Conservation (phyloP, 305 asterid genomes). For the Striga hermonthica region DNA sequence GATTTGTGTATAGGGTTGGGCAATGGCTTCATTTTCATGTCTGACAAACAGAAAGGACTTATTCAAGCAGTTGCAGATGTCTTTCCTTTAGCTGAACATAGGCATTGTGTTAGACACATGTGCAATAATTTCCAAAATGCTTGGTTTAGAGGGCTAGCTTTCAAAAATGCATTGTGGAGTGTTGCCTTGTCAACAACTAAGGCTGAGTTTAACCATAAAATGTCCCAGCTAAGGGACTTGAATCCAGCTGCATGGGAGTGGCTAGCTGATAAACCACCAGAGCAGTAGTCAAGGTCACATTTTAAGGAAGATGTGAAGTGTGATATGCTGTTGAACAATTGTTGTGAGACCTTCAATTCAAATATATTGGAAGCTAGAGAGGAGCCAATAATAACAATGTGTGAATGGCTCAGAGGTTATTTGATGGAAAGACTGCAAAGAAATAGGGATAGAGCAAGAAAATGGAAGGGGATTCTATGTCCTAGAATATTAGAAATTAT, state of each 20-base stretch:
- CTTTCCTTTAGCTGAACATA: background rate
- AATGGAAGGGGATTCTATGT: background rate
- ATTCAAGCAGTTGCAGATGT: background rate
- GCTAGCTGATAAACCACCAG: background rate
- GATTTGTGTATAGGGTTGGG: background rate
- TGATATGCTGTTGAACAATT: background rate
- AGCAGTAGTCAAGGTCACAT: background rate
- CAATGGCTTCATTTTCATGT: background rate
- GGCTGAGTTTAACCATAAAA: background rate
- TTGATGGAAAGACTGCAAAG: background rate
- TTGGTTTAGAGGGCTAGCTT: background rate
- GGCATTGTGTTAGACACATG: background rate
- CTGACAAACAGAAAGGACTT: background rate
- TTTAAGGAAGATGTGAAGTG: background rate
- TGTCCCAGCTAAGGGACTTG: background rate
- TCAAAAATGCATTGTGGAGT: background rate
- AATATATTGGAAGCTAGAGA: background rate
- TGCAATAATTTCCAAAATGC: background rate
- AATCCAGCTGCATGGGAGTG: background rate
- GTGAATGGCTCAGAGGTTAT: background rate
- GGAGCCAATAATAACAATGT: background rate
- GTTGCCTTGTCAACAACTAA: background rate
- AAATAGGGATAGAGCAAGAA: conserved; percentile 3
- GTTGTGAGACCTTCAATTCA: background rate
- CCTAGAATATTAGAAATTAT: too few relatives aligned